Percentiles rank a stretch among this genome's conserved stretches.
Conservation (phyloP, 2,329 filamentous ascomycete species). For the Volutella citrinella region DNA sequence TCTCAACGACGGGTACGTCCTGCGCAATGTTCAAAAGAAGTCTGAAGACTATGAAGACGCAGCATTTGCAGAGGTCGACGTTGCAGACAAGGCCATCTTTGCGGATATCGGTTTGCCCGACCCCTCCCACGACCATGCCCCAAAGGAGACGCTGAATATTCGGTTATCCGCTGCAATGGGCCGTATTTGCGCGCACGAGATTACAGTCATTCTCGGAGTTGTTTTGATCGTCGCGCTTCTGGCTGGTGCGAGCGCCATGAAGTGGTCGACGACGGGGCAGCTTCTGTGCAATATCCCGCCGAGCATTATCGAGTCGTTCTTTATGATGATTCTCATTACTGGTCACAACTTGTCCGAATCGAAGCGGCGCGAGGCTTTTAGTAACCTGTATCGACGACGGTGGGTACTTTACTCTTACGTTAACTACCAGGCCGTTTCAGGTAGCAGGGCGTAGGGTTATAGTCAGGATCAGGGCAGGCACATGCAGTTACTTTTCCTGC, state of each 20-base stretch:
- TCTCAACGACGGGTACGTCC: slow-evolving; percentile 42
- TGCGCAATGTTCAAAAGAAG: slow-evolving; percentile 44
- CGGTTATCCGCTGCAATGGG: slow-evolving; percentile 17
- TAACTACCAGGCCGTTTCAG: too few relatives aligned
- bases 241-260: slow-evolving; percentile 19
- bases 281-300: slow-evolving; percentile 23
- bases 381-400: too few relatives aligned
- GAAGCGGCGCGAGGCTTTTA: too few relatives aligned
- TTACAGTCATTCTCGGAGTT: slow-evolving; percentile 16
- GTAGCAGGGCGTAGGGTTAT: too few relatives aligned
- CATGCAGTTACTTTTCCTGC: too few relatives aligned
- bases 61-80: slow-evolving; percentile 16
- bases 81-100: slow-evolving; percentile 13
- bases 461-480: too few relatives aligned
- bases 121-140: background rate
- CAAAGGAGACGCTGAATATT: slow-evolving; percentile 10
- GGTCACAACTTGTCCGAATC: slow-evolving; percentile 19
- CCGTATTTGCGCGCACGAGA: slow-evolving; percentile 17
- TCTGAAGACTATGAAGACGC: too few relatives aligned
- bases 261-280: slow-evolving; percentile 20
- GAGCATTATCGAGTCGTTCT: slow-evolving; percentile 22
- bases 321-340: slow-evolving; percentile 25
- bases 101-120: slow-evolving; percentile 11
- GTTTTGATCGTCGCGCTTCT: slow-evolving; percentile 15
- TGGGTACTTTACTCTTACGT: too few relatives aligned